phyloP scores from a whole-genome alignment of 177 flowering plant species.

The Tripterygium wilfordii region DNA sequence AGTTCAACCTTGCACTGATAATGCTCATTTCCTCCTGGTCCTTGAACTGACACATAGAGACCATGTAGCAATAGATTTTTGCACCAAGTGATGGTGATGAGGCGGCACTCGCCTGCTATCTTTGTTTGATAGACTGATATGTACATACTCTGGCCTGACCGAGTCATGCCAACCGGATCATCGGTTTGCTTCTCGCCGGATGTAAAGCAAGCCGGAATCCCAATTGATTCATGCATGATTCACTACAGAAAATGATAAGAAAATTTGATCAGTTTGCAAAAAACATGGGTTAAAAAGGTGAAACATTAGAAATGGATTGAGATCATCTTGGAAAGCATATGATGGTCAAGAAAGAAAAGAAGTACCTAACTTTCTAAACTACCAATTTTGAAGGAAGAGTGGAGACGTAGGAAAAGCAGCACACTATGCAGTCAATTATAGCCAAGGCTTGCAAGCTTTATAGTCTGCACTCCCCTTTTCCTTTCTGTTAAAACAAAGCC shows the following conservation, averaged over 20 bases:
- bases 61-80: conserved; percentile 45
- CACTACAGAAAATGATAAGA: too few species aligned
- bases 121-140: conserved; percentile 35
- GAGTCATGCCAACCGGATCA: conserved; percentile 15
- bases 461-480: neutral
- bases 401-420: too few species aligned
- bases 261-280: neutral
- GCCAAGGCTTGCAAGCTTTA: conserved; percentile 2
- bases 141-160: conserved; percentile 33
- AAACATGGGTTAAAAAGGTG: neutral
- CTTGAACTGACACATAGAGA: conserved; percentile 40
- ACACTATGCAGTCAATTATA: too few species aligned
- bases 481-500: conserved; percentile 1
- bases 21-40: conserved; percentile 20
- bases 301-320: neutral
- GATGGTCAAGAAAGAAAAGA: conserved; percentile 1
- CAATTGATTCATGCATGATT: conserved; percentile 30
- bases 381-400: too few species aligned
- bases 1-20: conserved; percentile 52
- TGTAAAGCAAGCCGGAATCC: conserved; percentile 33
- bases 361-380: too few species aligned
- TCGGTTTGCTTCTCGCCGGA: conserved; percentile 11
- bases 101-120: conserved; percentile 37
- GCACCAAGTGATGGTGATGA: conserved; percentile 52
- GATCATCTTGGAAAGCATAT: neutral